Percentiles rank a stretch among this genome's conserved stretches.
Conservation (phyloP, 139 green algal species). For the Volvox africanus region DNA sequence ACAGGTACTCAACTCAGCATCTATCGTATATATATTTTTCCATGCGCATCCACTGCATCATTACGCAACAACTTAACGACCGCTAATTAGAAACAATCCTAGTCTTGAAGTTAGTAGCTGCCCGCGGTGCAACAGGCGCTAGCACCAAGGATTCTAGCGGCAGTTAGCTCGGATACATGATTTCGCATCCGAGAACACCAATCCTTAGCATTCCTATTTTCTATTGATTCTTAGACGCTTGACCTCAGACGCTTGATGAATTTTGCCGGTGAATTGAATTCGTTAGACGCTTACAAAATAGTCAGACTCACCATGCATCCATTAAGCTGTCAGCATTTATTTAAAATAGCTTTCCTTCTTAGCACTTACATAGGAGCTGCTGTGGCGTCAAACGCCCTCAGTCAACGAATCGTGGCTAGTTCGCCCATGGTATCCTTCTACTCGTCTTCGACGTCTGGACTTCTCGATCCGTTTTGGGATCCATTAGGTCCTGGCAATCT, state of each 20-base stretch:
- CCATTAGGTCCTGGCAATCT: neutral
- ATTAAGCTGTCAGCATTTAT: neutral
- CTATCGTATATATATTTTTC: neutral
- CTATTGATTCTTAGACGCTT: too few species aligned
- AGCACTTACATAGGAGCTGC: neutral
- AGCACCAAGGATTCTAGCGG: neutral
- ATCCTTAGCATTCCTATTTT: too few species aligned
- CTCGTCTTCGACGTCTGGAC: neutral
- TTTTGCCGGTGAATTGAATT: neutral
- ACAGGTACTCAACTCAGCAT: neutral
- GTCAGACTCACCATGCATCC: neutral
- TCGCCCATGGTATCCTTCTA: neutral
- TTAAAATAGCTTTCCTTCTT: neutral
- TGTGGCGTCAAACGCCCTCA: neutral
- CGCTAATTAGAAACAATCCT: neutral
- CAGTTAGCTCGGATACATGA: too few species aligned
- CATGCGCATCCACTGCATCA: neutral
- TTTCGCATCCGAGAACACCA: too few species aligned
- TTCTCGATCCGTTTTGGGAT: conserved; percentile 3
- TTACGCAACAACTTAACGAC: neutral
- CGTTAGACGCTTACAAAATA: too few species aligned
- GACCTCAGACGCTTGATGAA: too few species aligned
- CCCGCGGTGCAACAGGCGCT: neutral
- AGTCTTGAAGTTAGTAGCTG: neutral
- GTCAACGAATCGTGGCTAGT: neutral